These are phyloP conservation scores for Beta vulgaris DNA, from an alignment of 148 eudicot genomes.

Conservation along the genomic window DNA sequence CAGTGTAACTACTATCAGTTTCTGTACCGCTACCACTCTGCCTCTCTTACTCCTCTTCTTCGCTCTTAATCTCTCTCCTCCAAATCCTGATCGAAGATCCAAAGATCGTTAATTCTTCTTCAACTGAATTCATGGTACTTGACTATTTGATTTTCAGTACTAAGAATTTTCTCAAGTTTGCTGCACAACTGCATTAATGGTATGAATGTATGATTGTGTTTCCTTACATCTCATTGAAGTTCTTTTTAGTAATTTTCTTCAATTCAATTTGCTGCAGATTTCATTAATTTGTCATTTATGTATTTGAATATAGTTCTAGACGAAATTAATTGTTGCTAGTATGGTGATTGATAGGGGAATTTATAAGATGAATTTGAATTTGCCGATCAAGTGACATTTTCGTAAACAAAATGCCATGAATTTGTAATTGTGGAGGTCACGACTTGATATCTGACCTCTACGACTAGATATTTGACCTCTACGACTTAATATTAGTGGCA, in stretches of 20 bases:
- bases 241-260: neutral
- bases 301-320: neutral
- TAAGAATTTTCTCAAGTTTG: constrained; percentile 4
- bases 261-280: neutral
- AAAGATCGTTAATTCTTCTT: neutral
- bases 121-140: constrained; percentile 5
- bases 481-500: too few species aligned
- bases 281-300: neutral
- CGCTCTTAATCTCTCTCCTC: too few species aligned
- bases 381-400: too few species aligned
- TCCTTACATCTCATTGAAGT: neutral
- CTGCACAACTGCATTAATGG: constrained; percentile 10
- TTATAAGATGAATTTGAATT: too few species aligned
- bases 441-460: too few species aligned
- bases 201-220: neutral
- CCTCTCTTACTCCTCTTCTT: too few species aligned
- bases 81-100: constrained; percentile 11
- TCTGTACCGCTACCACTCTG: too few species aligned
- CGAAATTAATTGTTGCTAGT: neutral
- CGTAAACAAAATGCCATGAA: too few species aligned
- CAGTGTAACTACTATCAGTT: too few species aligned
- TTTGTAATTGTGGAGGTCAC: too few species aligned
- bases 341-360: neutral
- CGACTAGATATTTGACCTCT: too few species aligned
- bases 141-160: neutral